Evolutionary conservation across 192 early-diverging fungal species (phyloP).

Genomic region (Backusella psychrophila): DNA sequence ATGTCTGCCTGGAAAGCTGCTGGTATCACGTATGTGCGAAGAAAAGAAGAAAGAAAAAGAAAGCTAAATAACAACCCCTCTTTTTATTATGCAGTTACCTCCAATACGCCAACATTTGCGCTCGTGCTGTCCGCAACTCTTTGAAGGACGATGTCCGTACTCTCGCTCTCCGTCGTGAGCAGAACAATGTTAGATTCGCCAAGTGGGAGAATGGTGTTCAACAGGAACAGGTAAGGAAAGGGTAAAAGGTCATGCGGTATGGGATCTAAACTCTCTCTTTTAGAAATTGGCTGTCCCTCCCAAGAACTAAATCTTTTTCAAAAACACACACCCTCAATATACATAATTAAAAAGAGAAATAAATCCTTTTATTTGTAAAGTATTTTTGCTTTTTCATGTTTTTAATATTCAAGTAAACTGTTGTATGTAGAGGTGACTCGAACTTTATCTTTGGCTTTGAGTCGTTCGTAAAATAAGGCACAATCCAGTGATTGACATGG

Average conservation of each 20-base stretch:
- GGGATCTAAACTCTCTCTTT: conserved; percentile 1
- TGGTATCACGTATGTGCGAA: conserved; percentile 39
- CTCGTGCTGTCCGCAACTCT: conserved; percentile 78
- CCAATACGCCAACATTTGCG: conserved; percentile 80
- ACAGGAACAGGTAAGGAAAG: conserved; percentile 62
- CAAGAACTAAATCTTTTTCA: conserved; percentile 11
- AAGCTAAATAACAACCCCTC: not conserved
- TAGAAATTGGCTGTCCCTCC: conserved; percentile 23
- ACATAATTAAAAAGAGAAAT: conserved; percentile 10
- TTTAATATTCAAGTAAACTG: conserved; percentile 15
- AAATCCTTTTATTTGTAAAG: conserved; percentile 8
- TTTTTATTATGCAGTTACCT: conserved; percentile 64
- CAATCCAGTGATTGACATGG: conserved; percentile 65
- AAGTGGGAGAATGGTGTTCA: conserved; percentile 83
- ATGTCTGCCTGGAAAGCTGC: conserved; percentile 54
- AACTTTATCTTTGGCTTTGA: conserved; percentile 23
- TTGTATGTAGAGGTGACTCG: conserved; percentile 14
- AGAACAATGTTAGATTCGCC: conserved; percentile 69
- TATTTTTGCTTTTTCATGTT: not conserved
- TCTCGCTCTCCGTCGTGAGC: conserved; percentile 69
- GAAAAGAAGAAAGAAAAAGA: not conserved
- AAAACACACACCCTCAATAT: not conserved
- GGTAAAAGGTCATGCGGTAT: not conserved
- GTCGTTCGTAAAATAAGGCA: conserved; percentile 47
- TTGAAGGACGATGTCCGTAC: conserved; percentile 74